Evolutionary conservation across 805 yeast genomes (phyloP), one percentile per base, ranked within the genome.

Genomic region (Yarrowia porcina): DNA sequence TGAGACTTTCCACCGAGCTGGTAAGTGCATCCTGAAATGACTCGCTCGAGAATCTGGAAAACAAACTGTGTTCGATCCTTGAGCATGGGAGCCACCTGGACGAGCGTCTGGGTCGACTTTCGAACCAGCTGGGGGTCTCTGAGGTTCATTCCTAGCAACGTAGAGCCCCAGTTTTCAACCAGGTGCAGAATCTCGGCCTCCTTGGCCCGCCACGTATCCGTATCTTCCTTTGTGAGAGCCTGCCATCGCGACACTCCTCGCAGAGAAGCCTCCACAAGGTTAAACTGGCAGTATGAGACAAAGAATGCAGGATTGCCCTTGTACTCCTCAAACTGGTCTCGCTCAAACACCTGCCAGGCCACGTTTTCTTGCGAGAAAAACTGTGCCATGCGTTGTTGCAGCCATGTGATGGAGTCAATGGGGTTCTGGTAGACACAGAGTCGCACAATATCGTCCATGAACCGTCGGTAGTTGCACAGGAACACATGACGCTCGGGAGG

Each of bases 201-300:
- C 82, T 76, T 57, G 81, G 80, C 49, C 77, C 78, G 60, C 84
- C 75, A 61, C 83, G 72, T 78, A 57, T 85, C 86, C 63, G 80
- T 80, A 45, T 80, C 80, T 23, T 80, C 80, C 5, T 78, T 80
- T 7, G 84, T 83, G 36, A 41, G 61, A 17, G 90, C 85, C 69
- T 90, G 84, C 99, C 99, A 96, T 71, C 99, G 83, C 12, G 94
- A 86, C 23, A 96, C 87, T 36, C 98, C 99, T 65, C 96, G 82
- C 33, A 94, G 83, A 67, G 96, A 87, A 35, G 96, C 87, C 73
- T 93, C 98, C 27, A 91, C 89, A 25, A 91, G 84, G 70, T 85
- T 86, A 65, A 94, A 85, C 71, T 91, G 97, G 0, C 96, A 83
- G 61, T 86, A 81, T 0, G 96, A 94, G 65, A 84, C 81, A 44